phyloP scores from a whole-genome alignment of 2,329 filamentous ascomycete genomes.

The Aspergillus sp. region DNA sequence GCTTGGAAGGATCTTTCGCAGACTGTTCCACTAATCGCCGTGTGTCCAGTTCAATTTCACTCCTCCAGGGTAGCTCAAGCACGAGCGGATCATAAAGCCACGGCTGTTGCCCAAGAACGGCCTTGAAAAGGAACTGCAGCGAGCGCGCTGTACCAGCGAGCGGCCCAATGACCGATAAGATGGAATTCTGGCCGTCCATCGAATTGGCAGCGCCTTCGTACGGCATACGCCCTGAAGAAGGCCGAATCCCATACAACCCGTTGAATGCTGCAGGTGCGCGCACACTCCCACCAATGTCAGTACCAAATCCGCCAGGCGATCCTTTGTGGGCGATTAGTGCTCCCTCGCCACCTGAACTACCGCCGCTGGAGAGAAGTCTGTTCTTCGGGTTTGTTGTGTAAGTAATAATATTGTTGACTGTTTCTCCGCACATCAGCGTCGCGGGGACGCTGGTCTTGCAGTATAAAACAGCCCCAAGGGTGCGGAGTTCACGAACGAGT shows the following conservation, averaged over 20 bases:
- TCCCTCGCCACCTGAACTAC: conserved; percentile 61
- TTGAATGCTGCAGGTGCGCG: conserved; percentile 63
- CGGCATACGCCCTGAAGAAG: conserved; percentile 53
- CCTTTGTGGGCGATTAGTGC: conserved; percentile 56
- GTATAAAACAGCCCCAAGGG: conserved; percentile 55
- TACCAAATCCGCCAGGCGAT: conserved; percentile 58
- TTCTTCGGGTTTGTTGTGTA: conserved; percentile 60
- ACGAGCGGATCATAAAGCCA: conserved; percentile 68
- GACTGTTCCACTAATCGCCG: conserved; percentile 41
- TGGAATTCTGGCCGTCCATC: conserved; percentile 63
- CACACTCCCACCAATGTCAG: conserved; percentile 58
- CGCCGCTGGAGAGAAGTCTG: conserved; percentile 54
- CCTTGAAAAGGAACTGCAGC: conserved; percentile 56
- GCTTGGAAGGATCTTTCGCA: conserved; percentile 29
- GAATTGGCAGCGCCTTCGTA: conserved; percentile 62
- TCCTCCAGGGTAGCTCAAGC: conserved; percentile 65
- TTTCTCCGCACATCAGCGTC: conserved; percentile 59
- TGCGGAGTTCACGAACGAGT: conserved; percentile 56
- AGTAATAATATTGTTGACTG: conserved; percentile 61
- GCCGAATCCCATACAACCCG: conserved; percentile 57
- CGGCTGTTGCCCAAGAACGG: conserved; percentile 58
- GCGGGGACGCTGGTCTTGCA: conserved; percentile 58
- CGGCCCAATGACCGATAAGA: conserved; percentile 64
- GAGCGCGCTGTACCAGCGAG: conserved; percentile 57
- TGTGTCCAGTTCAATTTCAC: conserved; percentile 40